These are phyloP conservation scores for Lycium barbarum DNA, from an alignment of 257 asterid genomes.

Conservation along the genomic window DNA sequence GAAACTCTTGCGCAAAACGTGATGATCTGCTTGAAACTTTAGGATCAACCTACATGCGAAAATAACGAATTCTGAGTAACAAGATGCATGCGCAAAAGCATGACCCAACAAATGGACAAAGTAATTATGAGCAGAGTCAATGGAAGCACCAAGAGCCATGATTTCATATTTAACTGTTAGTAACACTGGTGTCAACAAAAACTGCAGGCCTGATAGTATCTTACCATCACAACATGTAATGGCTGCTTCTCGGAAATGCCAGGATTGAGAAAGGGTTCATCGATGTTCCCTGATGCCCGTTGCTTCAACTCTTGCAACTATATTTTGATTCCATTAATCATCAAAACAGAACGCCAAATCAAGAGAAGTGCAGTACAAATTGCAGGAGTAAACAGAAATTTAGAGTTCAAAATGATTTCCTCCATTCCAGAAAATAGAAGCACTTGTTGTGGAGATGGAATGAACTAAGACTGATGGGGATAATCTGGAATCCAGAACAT, in stretches of 20 bases:
- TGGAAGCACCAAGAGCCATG: neutral
- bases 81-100: slow-evolving; percentile 11
- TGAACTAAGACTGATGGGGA: neutral
- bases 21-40: slow-evolving; percentile 72
- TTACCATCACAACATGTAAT: slow-evolving; percentile 94
- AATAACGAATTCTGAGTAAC: slow-evolving; percentile 30
- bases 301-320: slow-evolving; percentile 97
- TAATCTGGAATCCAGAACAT: slow-evolving; percentile 18
- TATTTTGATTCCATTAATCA: slow-evolving; percentile 39
- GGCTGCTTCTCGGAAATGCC: slow-evolving; percentile 93
- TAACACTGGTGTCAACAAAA: neutral
- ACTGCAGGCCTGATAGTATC: slow-evolving; percentile 35
- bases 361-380: slow-evolving; percentile 13
- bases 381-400: neutral
- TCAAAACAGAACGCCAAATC: slow-evolving; percentile 33
- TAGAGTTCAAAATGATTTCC: slow-evolving; percentile 13
- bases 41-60: slow-evolving; percentile 75
- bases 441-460: neutral
- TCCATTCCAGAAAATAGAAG: slow-evolving; percentile 2
- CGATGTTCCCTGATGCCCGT: slow-evolving; percentile 78
- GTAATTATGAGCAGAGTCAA: slow-evolving; percentile 25
- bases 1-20: slow-evolving; percentile 76
- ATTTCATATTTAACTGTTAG: neutral
- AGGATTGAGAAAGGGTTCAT: slow-evolving; percentile 75
- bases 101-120: slow-evolving; percentile 2